Evolutionary conservation across 2,329 filamentous ascomycete species (phyloP).

Genomic region (Helotiales sp.): DNA sequence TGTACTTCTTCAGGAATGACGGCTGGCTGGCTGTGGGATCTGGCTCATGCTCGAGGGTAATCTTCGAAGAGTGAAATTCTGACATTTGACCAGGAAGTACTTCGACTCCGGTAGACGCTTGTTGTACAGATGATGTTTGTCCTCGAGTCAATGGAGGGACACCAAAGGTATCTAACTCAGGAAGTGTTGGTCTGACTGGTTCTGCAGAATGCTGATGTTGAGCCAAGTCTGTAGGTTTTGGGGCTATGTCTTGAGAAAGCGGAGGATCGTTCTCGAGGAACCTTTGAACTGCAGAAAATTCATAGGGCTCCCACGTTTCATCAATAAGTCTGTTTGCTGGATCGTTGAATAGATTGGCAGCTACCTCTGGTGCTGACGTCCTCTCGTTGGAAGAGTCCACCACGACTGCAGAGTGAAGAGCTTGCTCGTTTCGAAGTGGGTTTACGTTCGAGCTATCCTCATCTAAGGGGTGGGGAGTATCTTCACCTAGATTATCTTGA

Average conservation of each 20-base stretch:
- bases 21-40: background rate
- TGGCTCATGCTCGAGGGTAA: too few species aligned
- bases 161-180: background rate
- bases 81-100: too few species aligned
- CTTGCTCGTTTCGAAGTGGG: background rate
- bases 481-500: background rate
- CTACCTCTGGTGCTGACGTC: background rate
- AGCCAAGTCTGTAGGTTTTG: background rate
- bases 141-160: background rate
- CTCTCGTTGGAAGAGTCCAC: background rate
- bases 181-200: background rate
- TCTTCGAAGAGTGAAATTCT: too few species aligned
- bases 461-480: background rate
- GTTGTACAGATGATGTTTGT: background rate
- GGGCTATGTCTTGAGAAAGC: too few species aligned
- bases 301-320: background rate
- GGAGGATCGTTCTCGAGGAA: too few species aligned
- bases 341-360: background rate
- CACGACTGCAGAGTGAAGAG: background rate
- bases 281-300: background rate
- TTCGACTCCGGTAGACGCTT: too few species aligned
- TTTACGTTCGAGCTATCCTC: background rate
- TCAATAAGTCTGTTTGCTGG: background rate
- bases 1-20: background rate
- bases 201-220: background rate